Base-by-base conservation (phyloP, 1,284 basidiomycete genomes). In the Moesziomyces sp. region DNA sequence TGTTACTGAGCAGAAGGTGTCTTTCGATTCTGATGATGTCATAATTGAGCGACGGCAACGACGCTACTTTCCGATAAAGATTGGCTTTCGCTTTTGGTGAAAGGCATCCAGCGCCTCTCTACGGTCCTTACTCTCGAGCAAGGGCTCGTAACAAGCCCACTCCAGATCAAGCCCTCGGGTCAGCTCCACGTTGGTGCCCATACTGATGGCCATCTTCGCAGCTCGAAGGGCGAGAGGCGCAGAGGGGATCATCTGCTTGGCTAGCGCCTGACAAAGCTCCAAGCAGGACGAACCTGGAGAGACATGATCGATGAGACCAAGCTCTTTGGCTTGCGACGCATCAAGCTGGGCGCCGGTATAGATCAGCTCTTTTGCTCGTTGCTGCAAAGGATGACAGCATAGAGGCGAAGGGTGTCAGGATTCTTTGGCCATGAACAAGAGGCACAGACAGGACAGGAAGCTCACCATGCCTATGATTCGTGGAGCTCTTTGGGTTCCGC, bases 151-250 rank as follows among this genome's bases (percentile, higher is more conserved):
- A 43, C 63, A 66, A 1, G 49, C 46, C 49, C 52, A 55, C 24
- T 66, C 63, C 1, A 58, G 35, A 19, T 57, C 56, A 16, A 66
- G 53, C 10, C 63, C 57, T 18, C 59, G 56, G 10, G 56, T 19
- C 7, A 66, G 59, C 49, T 66, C 63, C 24, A 66, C 46, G 21
- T 66, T 52, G 11, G 50, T 1, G 42, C 63, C 63, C 53, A 48
- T 40, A 23, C 57, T 59, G 60, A 97, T 91, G 3, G 93, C 92
- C 74, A 90, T 88, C 82, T 97, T 97, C 8, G 94, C 94, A 1
- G 93, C 93, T 24, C 90, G 88, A 18, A 97, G 87, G 0, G 94
- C 93, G 26, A 97, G 85, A 13, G 94, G 94, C 28, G 93, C 94
- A 93, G 56, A 54, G 2, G 45, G 57, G 11, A 55, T 60, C 63